phyloP scores from a whole-genome alignment of 2,329 filamentous ascomycete genomes.

The Aspergillus chevalieri region DNA sequence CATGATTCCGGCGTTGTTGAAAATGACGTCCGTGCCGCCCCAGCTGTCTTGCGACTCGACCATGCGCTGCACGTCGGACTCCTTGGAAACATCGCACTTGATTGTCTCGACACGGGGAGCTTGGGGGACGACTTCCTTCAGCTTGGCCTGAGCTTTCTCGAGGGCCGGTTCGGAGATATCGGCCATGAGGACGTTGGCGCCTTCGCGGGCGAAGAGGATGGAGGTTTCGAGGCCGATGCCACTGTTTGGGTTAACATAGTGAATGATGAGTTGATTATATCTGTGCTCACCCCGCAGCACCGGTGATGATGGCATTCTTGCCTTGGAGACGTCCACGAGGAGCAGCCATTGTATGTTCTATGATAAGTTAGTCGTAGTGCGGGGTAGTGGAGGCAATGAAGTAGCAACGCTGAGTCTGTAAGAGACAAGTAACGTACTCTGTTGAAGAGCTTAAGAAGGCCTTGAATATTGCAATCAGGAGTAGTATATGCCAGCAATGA shows the following conservation, averaged over 20 bases:
- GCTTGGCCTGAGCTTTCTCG: constrained; percentile 67
- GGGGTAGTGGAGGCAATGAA: neutral
- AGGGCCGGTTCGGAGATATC: constrained; percentile 77
- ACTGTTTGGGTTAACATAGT: constrained; percentile 30
- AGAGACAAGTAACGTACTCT: neutral
- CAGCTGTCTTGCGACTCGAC: constrained; percentile 70
- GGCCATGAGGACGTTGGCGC: constrained; percentile 75
- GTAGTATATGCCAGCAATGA: too few relatives aligned
- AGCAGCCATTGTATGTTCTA: neutral
- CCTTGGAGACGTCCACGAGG: constrained; percentile 49
- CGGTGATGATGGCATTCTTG: constrained; percentile 72
- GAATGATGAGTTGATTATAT: neutral
- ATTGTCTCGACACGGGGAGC: constrained; percentile 21
- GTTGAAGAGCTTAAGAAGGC: neutral
- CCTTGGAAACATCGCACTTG: constrained; percentile 70
- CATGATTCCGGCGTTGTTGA: constrained; percentile 99
- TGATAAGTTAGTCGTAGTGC: neutral
- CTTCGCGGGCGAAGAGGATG: constrained; percentile 84
- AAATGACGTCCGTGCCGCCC: constrained; percentile 86
- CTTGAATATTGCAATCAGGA: neutral
- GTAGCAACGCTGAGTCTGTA: neutral
- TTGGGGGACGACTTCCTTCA: constrained; percentile 63
- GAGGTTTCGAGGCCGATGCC: constrained; percentile 90
- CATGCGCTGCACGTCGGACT: constrained; percentile 67
- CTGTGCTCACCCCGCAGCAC: constrained; percentile 68